These are phyloP conservation scores for Diaporthe vexans DNA, from an alignment of 2,329 filamentous ascomycete species.

Conservation along the genomic window DNA sequence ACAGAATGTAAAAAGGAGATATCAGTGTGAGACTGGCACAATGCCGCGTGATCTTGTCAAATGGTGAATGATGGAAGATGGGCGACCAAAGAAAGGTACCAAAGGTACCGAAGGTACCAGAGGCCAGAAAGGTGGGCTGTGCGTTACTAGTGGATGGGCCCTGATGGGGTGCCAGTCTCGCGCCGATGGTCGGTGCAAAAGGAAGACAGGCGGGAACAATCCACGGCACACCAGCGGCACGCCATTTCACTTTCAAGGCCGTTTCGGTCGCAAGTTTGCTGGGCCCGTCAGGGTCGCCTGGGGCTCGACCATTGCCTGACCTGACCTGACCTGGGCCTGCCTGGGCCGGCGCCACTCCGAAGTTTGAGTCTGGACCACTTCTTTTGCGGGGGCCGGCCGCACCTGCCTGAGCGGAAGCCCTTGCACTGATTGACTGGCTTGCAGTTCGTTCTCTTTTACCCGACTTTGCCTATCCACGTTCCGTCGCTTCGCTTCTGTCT, in stretches of 20 bases:
- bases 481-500: background rate
- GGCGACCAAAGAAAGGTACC: background rate
- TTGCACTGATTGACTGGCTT: too few species aligned
- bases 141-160: background rate
- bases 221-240: conserved; percentile 19
- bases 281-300: background rate
- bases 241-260: conserved; percentile 19
- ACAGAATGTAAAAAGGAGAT: background rate
- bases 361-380: conserved; percentile 14
- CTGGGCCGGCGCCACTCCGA: conserved; percentile 23
- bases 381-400: conserved; percentile 18
- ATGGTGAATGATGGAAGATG: background rate
- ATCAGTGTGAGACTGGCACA: background rate
- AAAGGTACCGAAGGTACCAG: too few species aligned
- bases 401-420: background rate
- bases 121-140: background rate
- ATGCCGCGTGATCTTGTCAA: background rate
- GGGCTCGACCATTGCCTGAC: conserved; percentile 1
- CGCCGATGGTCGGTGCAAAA: conserved; percentile 31
- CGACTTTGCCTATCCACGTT: background rate
- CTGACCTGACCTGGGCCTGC: conserved; percentile 15
- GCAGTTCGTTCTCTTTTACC: background rate
- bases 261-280: background rate
- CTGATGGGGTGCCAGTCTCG: background rate
- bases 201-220: background rate